Conservation (phyloP, 2,329 filamentous ascomycete genomes). For the Trichophyton verrucosum region DNA sequence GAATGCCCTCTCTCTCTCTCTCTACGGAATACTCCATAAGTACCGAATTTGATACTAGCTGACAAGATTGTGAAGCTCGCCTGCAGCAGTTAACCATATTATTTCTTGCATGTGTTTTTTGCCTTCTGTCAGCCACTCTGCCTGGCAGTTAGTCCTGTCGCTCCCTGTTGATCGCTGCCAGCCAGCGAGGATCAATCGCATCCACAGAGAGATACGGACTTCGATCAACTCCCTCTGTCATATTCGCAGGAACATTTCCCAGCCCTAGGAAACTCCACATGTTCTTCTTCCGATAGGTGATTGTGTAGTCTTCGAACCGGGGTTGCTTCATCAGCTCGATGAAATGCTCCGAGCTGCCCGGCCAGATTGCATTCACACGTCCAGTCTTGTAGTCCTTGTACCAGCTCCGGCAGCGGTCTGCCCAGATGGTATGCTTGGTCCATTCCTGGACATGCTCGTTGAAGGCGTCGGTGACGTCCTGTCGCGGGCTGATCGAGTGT, state of each 20-base stretch:
- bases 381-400: slow-evolving; percentile 28
- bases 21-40: too few species aligned
- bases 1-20: too few species aligned
- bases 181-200: slow-evolving; percentile 24
- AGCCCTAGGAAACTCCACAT: slow-evolving; percentile 24
- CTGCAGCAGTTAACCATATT: neutral
- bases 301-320: slow-evolving; percentile 37
- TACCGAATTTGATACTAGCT: too few species aligned
- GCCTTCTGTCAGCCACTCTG: neutral
- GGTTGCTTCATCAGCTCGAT: slow-evolving; percentile 30
- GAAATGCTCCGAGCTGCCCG: slow-evolving; percentile 41
- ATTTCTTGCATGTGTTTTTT: neutral
- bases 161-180: slow-evolving; percentile 15
- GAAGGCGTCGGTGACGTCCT: slow-evolving; percentile 24
- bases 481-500: slow-evolving; percentile 19
- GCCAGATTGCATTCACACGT: slow-evolving; percentile 39
- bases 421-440: slow-evolving; percentile 22
- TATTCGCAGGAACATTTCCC: slow-evolving; percentile 21
- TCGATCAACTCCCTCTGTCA: slow-evolving; percentile 17
- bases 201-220: slow-evolving; percentile 24
- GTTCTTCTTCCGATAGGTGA: slow-evolving; percentile 18
- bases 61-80: neutral
- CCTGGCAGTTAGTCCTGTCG: too few species aligned
- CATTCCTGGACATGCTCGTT: slow-evolving; percentile 24
- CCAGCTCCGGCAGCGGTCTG: slow-evolving; percentile 20